Conservation (phyloP, 371 early-diverging fungal genomes). For the Mucor racemosus region DNA sequence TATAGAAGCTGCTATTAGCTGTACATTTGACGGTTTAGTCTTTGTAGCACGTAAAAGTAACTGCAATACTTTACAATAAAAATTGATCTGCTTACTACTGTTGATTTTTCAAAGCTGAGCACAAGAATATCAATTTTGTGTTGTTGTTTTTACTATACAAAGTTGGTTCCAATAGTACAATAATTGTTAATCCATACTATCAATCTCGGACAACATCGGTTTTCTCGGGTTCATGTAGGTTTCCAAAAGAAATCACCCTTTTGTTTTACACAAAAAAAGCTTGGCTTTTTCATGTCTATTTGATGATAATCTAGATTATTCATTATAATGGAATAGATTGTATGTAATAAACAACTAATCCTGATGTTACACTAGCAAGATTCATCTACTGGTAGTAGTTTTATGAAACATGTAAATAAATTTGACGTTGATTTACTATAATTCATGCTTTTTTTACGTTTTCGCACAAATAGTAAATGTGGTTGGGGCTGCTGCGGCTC, state of each 20-base stretch:
- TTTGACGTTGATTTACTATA: neutral
- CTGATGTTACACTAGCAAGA: neutral
- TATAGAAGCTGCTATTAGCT: constrained; percentile 43
- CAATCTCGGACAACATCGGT: neutral
- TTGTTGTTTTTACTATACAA: neutral
- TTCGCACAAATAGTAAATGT: too few relatives aligned
- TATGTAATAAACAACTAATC: too few relatives aligned
- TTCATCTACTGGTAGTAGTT: neutral
- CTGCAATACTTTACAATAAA: neutral
- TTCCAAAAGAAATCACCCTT: neutral
- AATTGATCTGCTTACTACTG: neutral
- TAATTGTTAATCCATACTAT: neutral
- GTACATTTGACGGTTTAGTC: constrained; percentile 54
- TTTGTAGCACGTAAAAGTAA: constrained; percentile 24
- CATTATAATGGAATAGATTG: too few relatives aligned
- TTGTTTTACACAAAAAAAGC: neutral
- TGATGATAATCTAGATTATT: too few relatives aligned
- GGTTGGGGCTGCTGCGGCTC: neutral
- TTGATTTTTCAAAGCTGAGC: neutral
- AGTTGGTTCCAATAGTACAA: neutral
- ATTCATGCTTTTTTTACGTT: neutral
- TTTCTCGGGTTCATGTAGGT: neutral
- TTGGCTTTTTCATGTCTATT: neutral
- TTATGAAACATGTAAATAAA: neutral
- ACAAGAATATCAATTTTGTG: neutral